Conservation (phyloP, 345 rosid genomes). For the Lepidium sativum region DNA sequence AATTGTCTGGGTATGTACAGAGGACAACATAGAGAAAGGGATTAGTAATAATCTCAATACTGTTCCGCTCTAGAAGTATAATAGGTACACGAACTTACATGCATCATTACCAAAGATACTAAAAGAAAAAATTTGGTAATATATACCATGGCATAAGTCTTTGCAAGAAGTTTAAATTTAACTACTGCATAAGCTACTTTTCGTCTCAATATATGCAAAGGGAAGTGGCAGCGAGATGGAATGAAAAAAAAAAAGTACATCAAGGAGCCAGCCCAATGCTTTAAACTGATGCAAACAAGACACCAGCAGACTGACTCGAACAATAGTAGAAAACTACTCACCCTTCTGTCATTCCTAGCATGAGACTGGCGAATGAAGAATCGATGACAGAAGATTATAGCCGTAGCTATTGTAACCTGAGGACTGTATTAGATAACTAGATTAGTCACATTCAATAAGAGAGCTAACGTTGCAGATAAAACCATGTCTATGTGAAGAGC, state of each 20-base stretch:
- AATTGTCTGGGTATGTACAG: conserved; percentile 46
- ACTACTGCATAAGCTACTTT: not conserved
- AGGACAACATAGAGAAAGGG: conserved; percentile 4
- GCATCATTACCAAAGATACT: not conserved
- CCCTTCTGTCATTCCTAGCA: conserved; percentile 93
- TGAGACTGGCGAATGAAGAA: conserved; percentile 97
- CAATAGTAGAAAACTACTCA: conserved; percentile 27
- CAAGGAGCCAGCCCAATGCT: not conserved
- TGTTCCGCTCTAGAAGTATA: not conserved
- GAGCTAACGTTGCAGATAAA: conserved; percentile 2
- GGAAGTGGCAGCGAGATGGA: not conserved
- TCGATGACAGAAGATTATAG: conserved; percentile 93
- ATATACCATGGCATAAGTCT: conserved; percentile 4
- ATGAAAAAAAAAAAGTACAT: not conserved
- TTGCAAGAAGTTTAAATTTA: not conserved
- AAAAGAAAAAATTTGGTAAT: not conserved
- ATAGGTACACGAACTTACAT: not conserved
- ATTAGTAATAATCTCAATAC: not conserved
- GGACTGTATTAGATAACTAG: conserved; percentile 57
- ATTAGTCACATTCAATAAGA: conserved; percentile 1
- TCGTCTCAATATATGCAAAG: not conserved
- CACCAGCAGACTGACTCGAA: not conserved
- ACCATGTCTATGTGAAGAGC: not conserved
- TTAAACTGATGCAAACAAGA: not conserved
- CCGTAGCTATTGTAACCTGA: conserved; percentile 96